phyloP scores from a whole-genome alignment of 805 yeast species.

The Yamadazyma sp. region DNA sequence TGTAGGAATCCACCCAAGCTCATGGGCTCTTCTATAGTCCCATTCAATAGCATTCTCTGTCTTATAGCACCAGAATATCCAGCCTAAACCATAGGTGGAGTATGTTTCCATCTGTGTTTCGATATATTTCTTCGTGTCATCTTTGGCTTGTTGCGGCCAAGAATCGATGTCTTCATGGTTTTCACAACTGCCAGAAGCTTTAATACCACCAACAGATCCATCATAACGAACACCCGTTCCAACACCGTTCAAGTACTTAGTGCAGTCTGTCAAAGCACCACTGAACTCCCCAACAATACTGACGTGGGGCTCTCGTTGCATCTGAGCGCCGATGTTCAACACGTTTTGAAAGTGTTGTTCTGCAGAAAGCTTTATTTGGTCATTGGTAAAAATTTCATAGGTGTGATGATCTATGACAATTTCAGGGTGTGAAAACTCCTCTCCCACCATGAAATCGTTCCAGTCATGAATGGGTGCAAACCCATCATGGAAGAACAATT shows the following conservation, averaged over 20 bases:
- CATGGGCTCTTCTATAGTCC: slow-evolving; percentile 60
- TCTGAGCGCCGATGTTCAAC: slow-evolving; percentile 28
- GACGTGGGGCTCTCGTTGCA: slow-evolving; percentile 41
- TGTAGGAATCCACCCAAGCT: slow-evolving; percentile 25
- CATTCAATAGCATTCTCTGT: slow-evolving; percentile 68
- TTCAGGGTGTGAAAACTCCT: slow-evolving; percentile 29
- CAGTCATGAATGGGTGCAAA: slow-evolving; percentile 56
- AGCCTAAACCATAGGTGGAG: slow-evolving; percentile 47
- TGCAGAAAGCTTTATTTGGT: slow-evolving; percentile 27
- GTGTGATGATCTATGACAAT: slow-evolving; percentile 44
- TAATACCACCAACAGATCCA: slow-evolving; percentile 35
- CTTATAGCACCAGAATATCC: slow-evolving; percentile 73
- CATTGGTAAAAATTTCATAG: slow-evolving; percentile 35
- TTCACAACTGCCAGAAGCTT: slow-evolving; percentile 44
- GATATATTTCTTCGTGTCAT: slow-evolving; percentile 50
- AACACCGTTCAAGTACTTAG: slow-evolving; percentile 67
- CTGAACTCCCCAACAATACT: slow-evolving; percentile 71
- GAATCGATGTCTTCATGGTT: slow-evolving; percentile 33
- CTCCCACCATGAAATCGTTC: slow-evolving; percentile 31
- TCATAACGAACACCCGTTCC: slow-evolving; percentile 66
- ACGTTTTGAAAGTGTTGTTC: slow-evolving; percentile 34
- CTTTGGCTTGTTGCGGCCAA: slow-evolving; percentile 46
- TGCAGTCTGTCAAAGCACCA: slow-evolving; percentile 71
- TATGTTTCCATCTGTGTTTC: slow-evolving; percentile 62
- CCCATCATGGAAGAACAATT: slow-evolving; percentile 65